Conservation (phyloP, 768 basidiomycete species). For the Pholiota molesta region DNA sequence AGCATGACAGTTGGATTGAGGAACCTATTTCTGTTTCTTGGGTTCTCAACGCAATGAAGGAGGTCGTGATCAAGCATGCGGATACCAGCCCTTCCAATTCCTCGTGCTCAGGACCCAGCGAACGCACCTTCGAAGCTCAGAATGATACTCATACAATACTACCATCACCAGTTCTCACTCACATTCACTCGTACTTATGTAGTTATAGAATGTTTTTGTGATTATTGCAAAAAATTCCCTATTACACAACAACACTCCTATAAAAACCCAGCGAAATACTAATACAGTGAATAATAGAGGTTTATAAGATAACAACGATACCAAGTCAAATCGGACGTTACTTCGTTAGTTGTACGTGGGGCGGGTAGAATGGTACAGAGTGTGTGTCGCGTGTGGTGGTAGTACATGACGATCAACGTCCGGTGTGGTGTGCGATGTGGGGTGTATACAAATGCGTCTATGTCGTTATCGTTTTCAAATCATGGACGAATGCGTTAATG, state of each 20-base stretch:
- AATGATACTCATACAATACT: no score
- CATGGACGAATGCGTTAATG: slow-evolving; percentile 11
- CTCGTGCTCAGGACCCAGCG: no score
- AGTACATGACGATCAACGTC: slow-evolving; percentile 21
- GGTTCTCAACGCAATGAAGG: not conserved
- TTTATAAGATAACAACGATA: slow-evolving; percentile 1
- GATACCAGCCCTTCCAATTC: not conserved
- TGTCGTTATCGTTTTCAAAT: not conserved
- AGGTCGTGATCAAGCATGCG: not conserved
- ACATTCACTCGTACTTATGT: no score
- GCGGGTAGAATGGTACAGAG: not conserved
- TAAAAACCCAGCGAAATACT: not conserved
- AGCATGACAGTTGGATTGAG: no score
- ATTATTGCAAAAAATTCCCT: not conserved
- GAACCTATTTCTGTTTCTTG: not conserved
- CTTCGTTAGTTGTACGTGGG: not conserved
- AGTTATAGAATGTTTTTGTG: not conserved
- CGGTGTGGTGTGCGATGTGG: slow-evolving; percentile 4
- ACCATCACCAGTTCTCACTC: no score
- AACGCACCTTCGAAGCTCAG: no score
- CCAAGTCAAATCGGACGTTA: not conserved
- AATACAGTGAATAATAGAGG: not conserved
- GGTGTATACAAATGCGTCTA: slow-evolving; percentile 9
- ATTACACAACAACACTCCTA: not conserved
- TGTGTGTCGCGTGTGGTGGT: no score